Evolutionary conservation across 306 rosid species (phyloP), one percentile per base, ranked within the genome.

Genomic region (Canavalia gladiata): DNA sequence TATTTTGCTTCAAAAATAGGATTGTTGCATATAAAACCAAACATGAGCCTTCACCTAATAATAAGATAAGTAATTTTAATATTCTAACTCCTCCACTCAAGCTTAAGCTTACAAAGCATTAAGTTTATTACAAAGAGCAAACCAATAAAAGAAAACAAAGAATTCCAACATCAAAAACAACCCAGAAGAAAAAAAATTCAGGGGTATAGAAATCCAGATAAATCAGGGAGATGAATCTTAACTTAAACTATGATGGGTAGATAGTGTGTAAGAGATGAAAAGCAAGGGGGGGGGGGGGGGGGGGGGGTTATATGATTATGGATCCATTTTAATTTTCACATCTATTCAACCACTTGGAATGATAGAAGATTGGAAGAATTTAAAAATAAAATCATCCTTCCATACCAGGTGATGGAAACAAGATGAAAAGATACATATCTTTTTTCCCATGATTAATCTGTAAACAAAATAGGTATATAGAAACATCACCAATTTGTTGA

Each of bases 151-250:
- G 31, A 46, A 75, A 75, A 46, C 66, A 75, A 13, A 75, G 25
- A 76, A 58, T 72, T 49, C 82, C 43, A 11, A 82, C 28, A 64
- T 31, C 50, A 39, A 52, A 82, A 82, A 75, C 73, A 65, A 34
- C n/a, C 34, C 60, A 54, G 3, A 47, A 41, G 37, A 49, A 59
- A 31, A 28, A 35, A 75, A 58, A 8, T 4, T 29, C 1, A 8
- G 7, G 42, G 45, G 52, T 37, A 30, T 10, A 28, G 10, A 77
- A 63, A 65, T 37, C 45, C 49, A 1, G 29, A 30, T 33, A 47
- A 42, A 49, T 18, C 72, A 49, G n/a, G 62, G 8, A 52, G 51
- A 63, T 33, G 58, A 72, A 33, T 33, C 29, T 42, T 72, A 49
- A 83, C 13, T 9, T 34, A 28, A 25, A 30, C 72, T 72, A 41